These are phyloP conservation scores for Dictyostelium capitatum DNA, from an alignment of 78 protist species.

Conservation along the genomic window DNA sequence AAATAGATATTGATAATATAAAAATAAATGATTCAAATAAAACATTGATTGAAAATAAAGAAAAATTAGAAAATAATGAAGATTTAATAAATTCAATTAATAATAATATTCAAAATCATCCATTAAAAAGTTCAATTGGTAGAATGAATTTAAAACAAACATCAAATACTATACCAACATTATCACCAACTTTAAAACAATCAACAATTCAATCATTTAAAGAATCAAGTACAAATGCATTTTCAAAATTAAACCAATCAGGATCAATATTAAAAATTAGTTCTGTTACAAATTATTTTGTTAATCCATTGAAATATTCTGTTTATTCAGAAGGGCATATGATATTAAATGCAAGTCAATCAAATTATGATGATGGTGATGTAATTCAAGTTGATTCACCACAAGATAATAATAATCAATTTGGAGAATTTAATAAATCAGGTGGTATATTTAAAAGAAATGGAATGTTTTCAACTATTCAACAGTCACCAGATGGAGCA, in stretches of 20 bases:
- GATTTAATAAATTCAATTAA: background rate
- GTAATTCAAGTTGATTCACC: background rate
- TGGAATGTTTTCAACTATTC: too few species aligned
- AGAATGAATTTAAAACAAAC: too few species aligned
- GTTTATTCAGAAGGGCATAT: constrained; percentile 22
- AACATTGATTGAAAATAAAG: too few species aligned
- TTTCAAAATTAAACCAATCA: background rate
- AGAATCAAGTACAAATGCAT: background rate
- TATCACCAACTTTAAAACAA: background rate
- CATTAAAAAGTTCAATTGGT: too few species aligned
- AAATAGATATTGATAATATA: too few species aligned
- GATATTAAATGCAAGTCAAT: background rate
- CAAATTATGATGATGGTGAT: background rate
- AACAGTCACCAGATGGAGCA: too few species aligned
- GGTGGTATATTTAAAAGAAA: too few species aligned
- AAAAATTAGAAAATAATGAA: too few species aligned
- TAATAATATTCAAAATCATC: too few species aligned
- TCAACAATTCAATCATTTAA: background rate
- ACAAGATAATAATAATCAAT: too few species aligned
- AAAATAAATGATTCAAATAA: too few species aligned
- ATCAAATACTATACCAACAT: background rate
- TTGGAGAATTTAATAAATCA: background rate
- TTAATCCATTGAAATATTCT: constrained; percentile 7
- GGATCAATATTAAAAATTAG: background rate
- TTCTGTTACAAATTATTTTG: constrained; percentile 8